These are phyloP conservation scores for Amphirosellinia nigrospora DNA, from an alignment of 495 filamentous ascomycete species.

Conservation along the genomic window DNA sequence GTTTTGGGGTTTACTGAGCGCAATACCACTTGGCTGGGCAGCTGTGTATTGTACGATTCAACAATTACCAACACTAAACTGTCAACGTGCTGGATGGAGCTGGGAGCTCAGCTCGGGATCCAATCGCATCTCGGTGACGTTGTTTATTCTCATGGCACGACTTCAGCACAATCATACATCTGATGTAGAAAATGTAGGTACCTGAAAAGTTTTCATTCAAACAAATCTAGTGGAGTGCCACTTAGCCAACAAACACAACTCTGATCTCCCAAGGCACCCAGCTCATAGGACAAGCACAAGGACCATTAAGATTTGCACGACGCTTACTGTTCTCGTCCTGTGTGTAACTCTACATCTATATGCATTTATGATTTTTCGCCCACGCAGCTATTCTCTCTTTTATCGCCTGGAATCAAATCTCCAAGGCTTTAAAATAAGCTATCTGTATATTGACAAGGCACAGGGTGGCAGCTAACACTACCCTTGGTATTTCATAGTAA, in stretches of 20 bases:
- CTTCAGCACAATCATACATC: neutral
- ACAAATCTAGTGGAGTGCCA: neutral
- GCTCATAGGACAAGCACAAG: neutral
- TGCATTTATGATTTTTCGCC: neutral
- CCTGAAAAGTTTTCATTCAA: neutral
- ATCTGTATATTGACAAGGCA: constrained; percentile 2
- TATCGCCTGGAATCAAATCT: neutral
- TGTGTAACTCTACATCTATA: neutral
- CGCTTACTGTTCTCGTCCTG: neutral
- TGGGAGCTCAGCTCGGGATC: neutral
- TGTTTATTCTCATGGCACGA: neutral
- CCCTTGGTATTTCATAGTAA: constrained; percentile 1
- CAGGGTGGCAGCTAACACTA: neutral
- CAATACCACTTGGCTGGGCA: constrained; percentile 21
- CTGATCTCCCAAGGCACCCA: neutral
- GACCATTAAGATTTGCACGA: neutral
- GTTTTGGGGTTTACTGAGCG: constrained; percentile 32
- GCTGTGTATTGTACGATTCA: neutral
- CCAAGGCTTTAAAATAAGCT: neutral
- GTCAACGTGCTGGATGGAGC: neutral
- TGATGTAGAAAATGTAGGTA: neutral
- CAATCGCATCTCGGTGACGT: neutral
- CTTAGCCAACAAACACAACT: neutral
- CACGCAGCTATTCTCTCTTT: neutral
- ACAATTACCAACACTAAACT: neutral